Evolutionary conservation across 768 basidiomycete species (phyloP).

Genomic region (Kwoniella heveanensis): DNA sequence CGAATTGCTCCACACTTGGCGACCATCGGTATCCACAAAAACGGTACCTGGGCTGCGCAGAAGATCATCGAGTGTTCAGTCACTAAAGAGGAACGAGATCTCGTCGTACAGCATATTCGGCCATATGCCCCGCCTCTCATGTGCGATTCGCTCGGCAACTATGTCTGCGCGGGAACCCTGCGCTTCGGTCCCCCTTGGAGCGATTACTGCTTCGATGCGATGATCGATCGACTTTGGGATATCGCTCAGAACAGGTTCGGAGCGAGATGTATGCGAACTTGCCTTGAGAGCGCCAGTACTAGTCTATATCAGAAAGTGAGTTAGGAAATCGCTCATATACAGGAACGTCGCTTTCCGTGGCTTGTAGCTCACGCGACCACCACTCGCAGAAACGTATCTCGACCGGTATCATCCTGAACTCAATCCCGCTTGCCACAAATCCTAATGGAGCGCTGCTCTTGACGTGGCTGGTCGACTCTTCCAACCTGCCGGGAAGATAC

Average conservation of each 20-base stretch:
- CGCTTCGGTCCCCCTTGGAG: constrained; percentile 86
- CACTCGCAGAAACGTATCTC: constrained; percentile 75
- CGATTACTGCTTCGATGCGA: constrained; percentile 96
- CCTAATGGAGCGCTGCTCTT: constrained; percentile 93
- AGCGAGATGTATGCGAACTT: constrained; percentile 95
- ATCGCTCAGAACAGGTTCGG: constrained; percentile 97
- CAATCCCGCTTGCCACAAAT: constrained; percentile 94
- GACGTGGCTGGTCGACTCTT: constrained; percentile 95
- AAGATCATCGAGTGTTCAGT: constrained; percentile 97
- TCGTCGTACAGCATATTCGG: constrained; percentile 82
- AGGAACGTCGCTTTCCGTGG: neutral
- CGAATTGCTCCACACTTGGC: constrained; percentile 90
- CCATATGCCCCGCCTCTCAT: constrained; percentile 91
- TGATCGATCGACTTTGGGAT: constrained; percentile 96
- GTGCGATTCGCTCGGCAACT: constrained; percentile 68
- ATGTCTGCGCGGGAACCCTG: constrained; percentile 64
- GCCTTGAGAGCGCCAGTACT: constrained; percentile 86
- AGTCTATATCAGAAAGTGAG: constrained; percentile 75
- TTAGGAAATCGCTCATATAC: neutral
- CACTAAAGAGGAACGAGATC: constrained; percentile 77
- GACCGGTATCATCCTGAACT: constrained; percentile 91
- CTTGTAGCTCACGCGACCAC: constrained; percentile 7
- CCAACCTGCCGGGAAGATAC: constrained; percentile 93
- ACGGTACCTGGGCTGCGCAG: constrained; percentile 99
- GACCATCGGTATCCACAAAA: constrained; percentile 98